A percentile compares a stretch with the other conserved stretches of the same genome.
Evolutionary conservation across 139 green algal species (phyloP).

Genomic region (Chlamydomonas schloesseri): DNA sequence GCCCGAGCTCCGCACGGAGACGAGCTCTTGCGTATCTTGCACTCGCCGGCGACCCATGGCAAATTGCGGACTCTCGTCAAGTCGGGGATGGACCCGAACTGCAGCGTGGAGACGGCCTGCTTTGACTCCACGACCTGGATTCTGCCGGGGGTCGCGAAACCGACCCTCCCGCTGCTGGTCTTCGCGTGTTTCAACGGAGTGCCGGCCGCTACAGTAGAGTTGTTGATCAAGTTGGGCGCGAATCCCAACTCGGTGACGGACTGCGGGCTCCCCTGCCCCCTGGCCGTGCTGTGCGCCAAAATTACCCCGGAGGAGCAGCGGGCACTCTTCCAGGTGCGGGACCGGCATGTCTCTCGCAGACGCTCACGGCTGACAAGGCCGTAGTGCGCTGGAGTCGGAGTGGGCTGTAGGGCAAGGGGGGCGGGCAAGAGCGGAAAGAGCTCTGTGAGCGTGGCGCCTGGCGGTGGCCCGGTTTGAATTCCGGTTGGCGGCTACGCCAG

Average conservation of each 20-base stretch:
- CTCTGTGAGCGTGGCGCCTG: too few species aligned
- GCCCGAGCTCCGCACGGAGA: neutral
- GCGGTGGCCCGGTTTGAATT: too few species aligned
- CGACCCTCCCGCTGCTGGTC: constrained; percentile 20
- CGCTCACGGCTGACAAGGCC: too few species aligned
- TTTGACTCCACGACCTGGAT: constrained; percentile 34
- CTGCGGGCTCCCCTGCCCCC: constrained; percentile 17
- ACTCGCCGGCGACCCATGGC: constrained; percentile 3
- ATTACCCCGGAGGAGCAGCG: constrained; percentile 18
- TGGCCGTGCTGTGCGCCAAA: constrained; percentile 30
- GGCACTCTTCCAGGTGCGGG: constrained; percentile 11
- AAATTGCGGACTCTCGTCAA: constrained; percentile 16
- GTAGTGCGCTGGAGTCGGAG: neutral
- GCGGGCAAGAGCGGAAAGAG: too few species aligned
- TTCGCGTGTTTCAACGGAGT: constrained; percentile 31
- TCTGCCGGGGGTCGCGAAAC: neutral
- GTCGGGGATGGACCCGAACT: constrained; percentile 3
- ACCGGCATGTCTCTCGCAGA: too few species aligned
- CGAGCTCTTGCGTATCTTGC: constrained; percentile 19
- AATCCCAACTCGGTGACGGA: neutral
- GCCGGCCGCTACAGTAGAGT: neutral
- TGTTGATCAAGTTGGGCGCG: constrained; percentile 4
- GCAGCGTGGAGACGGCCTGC: neutral
- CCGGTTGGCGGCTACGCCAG: too few species aligned
- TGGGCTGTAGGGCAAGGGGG: neutral